Conservation (phyloP, 768 basidiomycete species). For the Lactarius akahatsu region DNA sequence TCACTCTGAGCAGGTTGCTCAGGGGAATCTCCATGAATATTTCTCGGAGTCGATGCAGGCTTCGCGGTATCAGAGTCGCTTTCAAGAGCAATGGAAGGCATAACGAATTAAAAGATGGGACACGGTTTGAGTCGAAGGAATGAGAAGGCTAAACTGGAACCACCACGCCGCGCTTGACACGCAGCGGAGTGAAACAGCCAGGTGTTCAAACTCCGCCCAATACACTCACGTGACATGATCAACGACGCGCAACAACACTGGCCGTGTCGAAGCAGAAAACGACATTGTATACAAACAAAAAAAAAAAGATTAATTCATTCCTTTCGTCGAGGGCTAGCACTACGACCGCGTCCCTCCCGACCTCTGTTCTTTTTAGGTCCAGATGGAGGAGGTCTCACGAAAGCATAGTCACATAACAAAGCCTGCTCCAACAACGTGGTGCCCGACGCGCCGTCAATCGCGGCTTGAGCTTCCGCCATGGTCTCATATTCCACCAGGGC, state of each 20-base stretch:
- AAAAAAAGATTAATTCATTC: constrained; percentile 30
- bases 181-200: neutral
- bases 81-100: constrained; percentile 2
- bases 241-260: neutral
- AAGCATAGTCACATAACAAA: constrained; percentile 89
- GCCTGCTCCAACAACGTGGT: constrained; percentile 81
- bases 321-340: constrained; percentile 73
- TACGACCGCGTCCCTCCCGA: constrained; percentile 63
- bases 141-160: neutral
- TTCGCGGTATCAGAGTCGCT: constrained; percentile 9
- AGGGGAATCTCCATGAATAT: constrained; percentile 7
- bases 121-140: neutral
- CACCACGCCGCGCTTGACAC: neutral
- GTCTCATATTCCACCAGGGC: constrained; percentile 97
- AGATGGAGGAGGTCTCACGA: constrained; percentile 79
- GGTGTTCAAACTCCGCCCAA: neutral
- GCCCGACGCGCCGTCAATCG: constrained; percentile 87
- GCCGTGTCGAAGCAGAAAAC: neutral
- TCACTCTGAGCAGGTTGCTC: constrained; percentile 20
- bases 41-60: neutral
- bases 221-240: neutral
- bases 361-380: constrained; percentile 78
- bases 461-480: constrained; percentile 89
- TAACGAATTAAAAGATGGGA: constrained; percentile 1
- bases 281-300: constrained; percentile 8